Evolutionary conservation across 1,139 yeast species (phyloP).

Genomic region (Arxiozyma bovina): DNA sequence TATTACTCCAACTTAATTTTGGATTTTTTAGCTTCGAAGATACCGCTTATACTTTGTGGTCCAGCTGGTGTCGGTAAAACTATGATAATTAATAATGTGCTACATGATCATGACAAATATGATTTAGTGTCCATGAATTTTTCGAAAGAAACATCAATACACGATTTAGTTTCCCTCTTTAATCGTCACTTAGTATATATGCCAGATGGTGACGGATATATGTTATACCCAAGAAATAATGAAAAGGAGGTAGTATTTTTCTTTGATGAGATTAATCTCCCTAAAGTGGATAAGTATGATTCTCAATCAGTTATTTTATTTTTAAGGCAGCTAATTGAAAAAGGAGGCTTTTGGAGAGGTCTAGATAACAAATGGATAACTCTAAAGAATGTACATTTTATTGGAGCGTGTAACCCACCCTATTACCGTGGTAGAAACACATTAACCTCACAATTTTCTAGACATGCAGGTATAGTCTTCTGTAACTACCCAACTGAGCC

Average conservation of each 20-base stretch:
- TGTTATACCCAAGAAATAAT: constrained; percentile 49
- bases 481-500: constrained; percentile 71
- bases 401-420: constrained; percentile 93
- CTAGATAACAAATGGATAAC: constrained; percentile 57
- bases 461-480: constrained; percentile 60
- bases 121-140: constrained; percentile 69
- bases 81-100: constrained; percentile 70
- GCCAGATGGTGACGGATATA: constrained; percentile 43
- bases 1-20: constrained; percentile 57
- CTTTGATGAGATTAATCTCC: constrained; percentile 88
- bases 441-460: constrained; percentile 54
- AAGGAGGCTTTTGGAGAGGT: constrained; percentile 68
- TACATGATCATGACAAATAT: constrained; percentile 49
- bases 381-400: constrained; percentile 63
- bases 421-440: constrained; percentile 65
- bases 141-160: constrained; percentile 71
- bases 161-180: constrained; percentile 51
- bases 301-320: constrained; percentile 70
- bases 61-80: constrained; percentile 99
- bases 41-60: constrained; percentile 72
- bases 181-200: constrained; percentile 66
- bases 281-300: constrained; percentile 64
- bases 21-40: constrained; percentile 48
- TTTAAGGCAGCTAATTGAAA: constrained; percentile 66
- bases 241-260: constrained; percentile 77